phyloP scores from a whole-genome alignment of 2,329 filamentous ascomycete species.

The Cordyceps militaris region DNA sequence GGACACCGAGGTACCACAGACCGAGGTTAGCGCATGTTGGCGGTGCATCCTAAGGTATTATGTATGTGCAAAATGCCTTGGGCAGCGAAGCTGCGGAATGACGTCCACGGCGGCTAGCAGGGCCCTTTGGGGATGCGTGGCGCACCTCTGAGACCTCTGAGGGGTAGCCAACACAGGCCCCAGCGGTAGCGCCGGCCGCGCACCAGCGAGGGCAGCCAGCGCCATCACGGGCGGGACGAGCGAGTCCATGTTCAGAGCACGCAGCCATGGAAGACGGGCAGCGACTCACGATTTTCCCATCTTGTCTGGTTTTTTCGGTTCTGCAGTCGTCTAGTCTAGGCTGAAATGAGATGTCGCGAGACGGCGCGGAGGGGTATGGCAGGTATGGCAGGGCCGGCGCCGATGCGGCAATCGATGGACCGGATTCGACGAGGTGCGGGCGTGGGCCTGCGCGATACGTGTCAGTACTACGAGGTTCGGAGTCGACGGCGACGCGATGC shows the following conservation, averaged over 20 bases:
- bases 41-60: no score
- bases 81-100: background rate
- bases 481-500: background rate
- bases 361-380: background rate
- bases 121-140: background rate
- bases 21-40: background rate
- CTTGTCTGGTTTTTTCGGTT: background rate
- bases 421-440: background rate
- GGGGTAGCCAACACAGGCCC: no score
- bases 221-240: background rate
- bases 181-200: background rate
- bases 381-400: background rate
- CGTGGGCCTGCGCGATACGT: background rate
- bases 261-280: background rate
- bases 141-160: background rate
- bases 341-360: background rate
- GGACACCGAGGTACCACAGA: conserved; percentile 15
- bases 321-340: background rate
- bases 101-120: background rate
- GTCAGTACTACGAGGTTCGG: background rate
- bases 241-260: no score
- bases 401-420: conserved; percentile 1
- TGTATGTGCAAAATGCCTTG: background rate
- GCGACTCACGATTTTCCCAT: conserved; percentile 13
- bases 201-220: background rate